A percentile compares a stretch with the other conserved stretches of the same genome.
Conservation (phyloP, 1,284 basidiomycete genomes). For the Flammula alnicola region DNA sequence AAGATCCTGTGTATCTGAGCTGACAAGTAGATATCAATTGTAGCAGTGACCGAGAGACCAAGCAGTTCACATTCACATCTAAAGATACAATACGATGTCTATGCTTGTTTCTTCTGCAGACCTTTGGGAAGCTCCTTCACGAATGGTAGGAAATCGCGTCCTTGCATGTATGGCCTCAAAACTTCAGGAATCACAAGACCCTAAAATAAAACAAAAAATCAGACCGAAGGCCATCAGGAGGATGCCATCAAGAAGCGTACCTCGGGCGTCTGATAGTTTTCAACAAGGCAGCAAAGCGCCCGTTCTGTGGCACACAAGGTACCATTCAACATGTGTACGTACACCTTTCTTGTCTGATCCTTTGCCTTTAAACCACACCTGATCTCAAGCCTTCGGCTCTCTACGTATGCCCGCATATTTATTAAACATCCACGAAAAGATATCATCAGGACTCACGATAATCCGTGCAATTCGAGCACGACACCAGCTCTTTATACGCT, state of each 20-base stretch:
- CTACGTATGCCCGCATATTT: slow-evolving; percentile 45
- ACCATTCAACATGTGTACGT: slow-evolving; percentile 98
- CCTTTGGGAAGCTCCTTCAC: slow-evolving; percentile 83
- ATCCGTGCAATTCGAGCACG: slow-evolving; percentile 93
- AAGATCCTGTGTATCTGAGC: too few species aligned
- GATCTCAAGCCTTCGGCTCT: slow-evolving; percentile 89
- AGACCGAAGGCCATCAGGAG: too few species aligned
- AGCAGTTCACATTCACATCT: background rate
- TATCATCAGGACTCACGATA: slow-evolving; percentile 70
- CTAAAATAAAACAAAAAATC: too few species aligned
- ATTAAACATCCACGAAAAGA: slow-evolving; percentile 1
- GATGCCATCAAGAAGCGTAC: slow-evolving; percentile 56
- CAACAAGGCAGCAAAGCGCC: slow-evolving; percentile 96
- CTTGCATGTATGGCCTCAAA: slow-evolving; percentile 94
- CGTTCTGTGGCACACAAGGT: slow-evolving; percentile 97
- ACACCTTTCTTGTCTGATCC: slow-evolving; percentile 86
- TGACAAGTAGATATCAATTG: too few species aligned
- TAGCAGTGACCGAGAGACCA: too few species aligned
- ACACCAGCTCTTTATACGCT: slow-evolving; percentile 94
- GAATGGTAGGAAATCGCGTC: slow-evolving; percentile 92
- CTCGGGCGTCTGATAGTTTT: slow-evolving; percentile 97
- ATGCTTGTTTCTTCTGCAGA: slow-evolving; percentile 74
- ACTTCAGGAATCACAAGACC: slow-evolving; percentile 90
- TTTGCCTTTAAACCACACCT: slow-evolving; percentile 88
- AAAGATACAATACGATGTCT: slow-evolving; percentile 17